phyloP scores from a whole-genome alignment of 352 stramenopile species.

The Globisporangium emineosum region DNA sequence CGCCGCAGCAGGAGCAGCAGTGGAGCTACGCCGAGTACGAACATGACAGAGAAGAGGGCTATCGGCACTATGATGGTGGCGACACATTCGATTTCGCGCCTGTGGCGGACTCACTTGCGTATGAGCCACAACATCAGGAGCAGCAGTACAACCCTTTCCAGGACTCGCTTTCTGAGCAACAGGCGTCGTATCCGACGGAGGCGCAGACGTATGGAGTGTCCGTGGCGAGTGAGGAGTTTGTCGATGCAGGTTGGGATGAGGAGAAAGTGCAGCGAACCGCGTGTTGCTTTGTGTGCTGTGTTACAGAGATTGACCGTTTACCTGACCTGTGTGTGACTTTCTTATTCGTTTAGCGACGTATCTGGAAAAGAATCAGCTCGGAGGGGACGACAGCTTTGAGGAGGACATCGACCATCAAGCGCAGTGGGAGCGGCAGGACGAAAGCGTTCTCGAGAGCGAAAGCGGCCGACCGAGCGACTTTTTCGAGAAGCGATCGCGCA shows the following conservation, averaged over 20 bases:
- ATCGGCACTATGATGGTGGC: slow-evolving; percentile 3
- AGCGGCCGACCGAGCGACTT: slow-evolving; percentile 56
- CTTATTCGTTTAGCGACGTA: slow-evolving; percentile 31
- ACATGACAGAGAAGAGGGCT: neutral
- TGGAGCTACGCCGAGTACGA: slow-evolving; percentile 5
- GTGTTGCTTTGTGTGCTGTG: neutral
- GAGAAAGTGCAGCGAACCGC: slow-evolving; percentile 2
- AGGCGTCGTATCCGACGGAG: slow-evolving; percentile 9
- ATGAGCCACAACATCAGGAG: neutral
- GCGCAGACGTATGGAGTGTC: slow-evolving; percentile 16
- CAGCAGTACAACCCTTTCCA: slow-evolving; percentile 9
- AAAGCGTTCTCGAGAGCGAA: slow-evolving; percentile 17
- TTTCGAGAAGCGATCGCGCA: slow-evolving; percentile 69
- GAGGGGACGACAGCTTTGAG: slow-evolving; percentile 44
- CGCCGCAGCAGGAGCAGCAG: neutral
- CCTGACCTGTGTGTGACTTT: neutral
- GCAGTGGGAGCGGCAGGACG: slow-evolving; percentile 31
- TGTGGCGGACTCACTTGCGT: slow-evolving; percentile 28
- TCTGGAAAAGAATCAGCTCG: slow-evolving; percentile 42
- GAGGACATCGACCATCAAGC: slow-evolving; percentile 24
- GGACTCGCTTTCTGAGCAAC: slow-evolving; percentile 1
- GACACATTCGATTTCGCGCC: slow-evolving; percentile 36
- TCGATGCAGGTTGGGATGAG: slow-evolving; percentile 52
- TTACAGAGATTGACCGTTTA: neutral
- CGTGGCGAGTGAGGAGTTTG: slow-evolving; percentile 54